Evolutionary conservation across 2,329 filamentous ascomycete species (phyloP).

Genomic region (Clonostachys rhizophaga): DNA sequence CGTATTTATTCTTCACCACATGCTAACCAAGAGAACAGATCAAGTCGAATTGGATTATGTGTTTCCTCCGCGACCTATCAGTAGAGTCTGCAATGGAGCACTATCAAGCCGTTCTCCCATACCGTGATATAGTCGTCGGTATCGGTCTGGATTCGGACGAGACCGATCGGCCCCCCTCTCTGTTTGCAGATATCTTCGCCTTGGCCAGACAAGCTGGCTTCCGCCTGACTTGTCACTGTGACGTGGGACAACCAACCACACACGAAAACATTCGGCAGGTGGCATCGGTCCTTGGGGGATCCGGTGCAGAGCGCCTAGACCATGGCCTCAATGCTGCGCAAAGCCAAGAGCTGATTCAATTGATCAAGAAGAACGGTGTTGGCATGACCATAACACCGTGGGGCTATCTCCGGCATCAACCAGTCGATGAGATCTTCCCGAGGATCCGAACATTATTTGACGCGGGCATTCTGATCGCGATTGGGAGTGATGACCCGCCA

Average conservation of each 20-base stretch:
- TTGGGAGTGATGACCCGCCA: slow-evolving; percentile 67
- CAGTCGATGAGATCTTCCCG: slow-evolving; percentile 40
- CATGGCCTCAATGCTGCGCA: slow-evolving; percentile 63
- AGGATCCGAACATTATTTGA: slow-evolving; percentile 46
- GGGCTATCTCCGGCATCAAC: slow-evolving; percentile 3
- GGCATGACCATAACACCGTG: slow-evolving; percentile 63
- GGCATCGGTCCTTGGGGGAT: slow-evolving; percentile 42
- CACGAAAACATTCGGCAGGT: slow-evolving; percentile 46
- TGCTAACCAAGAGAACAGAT: not conserved
- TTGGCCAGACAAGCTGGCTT: slow-evolving; percentile 28
- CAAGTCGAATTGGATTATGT: slow-evolving; percentile 57
- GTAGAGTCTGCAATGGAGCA: slow-evolving; percentile 63
- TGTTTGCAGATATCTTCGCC: slow-evolving; percentile 31
- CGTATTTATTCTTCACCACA: not conserved
- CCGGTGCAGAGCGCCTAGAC: slow-evolving; percentile 62
- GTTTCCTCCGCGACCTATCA: slow-evolving; percentile 64
- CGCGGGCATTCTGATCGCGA: slow-evolving; percentile 56
- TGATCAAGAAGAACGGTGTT: slow-evolving; percentile 49
- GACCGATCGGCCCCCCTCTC: slow-evolving; percentile 30
- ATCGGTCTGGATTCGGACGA: slow-evolving; percentile 39
- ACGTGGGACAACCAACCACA: slow-evolving; percentile 39
- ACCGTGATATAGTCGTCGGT: slow-evolving; percentile 28
- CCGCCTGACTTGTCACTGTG: slow-evolving; percentile 40
- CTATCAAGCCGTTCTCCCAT: slow-evolving; percentile 38
- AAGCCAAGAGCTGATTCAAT: slow-evolving; percentile 48